Base-by-base conservation (phyloP, 441 rosid genomes). In the Croton setiger region DNA sequence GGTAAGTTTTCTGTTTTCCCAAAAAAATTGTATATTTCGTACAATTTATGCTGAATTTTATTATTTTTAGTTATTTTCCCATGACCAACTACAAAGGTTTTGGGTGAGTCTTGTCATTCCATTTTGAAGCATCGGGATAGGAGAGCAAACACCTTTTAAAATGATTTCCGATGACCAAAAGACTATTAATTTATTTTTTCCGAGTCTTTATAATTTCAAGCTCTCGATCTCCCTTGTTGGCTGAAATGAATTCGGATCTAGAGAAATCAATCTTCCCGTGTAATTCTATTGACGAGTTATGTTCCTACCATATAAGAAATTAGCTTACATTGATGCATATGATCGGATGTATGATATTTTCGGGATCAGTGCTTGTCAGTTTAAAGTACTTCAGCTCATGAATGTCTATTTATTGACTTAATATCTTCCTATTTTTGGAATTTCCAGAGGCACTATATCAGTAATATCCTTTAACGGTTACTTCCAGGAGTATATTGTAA, bases 401-500 rank as follows among this genome's bases (percentile, higher is more conserved):
- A 1, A 17, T 52, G 14, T 51, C 5, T 53, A 57, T 68, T 27
- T 23, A 49, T 67, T 66, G 45, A 52, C 73, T 64, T 69, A n/a
- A 17, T 20, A 49, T 71, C 67, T 48, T 71, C 70, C 39, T 60
- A 47, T 74, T 41, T 12, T 72, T 67, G 57, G 55, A 49, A 9
- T 57, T 79, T 75, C 8, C 76, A 91, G 97, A 78, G 92, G 86
- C 14, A 74, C 86, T 1, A 65, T 93, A 64, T 89, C 94, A 10
- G 73, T 91, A 53, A 76, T 93, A 72, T 80, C 94, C 7, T 81
- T 76, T 78, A 82, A 76, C 44, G 98, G 98, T 15, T 91, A 81
- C 77, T 88, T 91, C 78, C 87, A 81, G 72, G 98, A 91, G 83
- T 93, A 89, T 64, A 76, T 75, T 23, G 58, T 89, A 59, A 79